Percentiles rank a stretch among this genome's conserved stretches.
Evolutionary conservation across 805 yeast genomes (phyloP).

Genomic region (Candida corydali): DNA sequence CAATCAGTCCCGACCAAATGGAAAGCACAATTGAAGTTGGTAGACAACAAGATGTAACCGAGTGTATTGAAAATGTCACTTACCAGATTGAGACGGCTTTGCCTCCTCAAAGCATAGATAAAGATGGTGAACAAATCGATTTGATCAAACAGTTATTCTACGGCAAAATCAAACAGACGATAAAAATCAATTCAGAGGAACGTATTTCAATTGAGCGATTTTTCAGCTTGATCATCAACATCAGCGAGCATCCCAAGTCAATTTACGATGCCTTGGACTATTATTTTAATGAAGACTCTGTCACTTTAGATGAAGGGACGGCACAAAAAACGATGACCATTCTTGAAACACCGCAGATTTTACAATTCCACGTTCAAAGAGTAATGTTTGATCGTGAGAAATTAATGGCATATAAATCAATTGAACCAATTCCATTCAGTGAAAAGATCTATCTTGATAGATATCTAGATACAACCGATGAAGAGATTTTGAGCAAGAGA

Average conservation of each 20-base stretch:
- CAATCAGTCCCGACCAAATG: slow-evolving; percentile 57
- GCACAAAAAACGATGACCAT: slow-evolving; percentile 74
- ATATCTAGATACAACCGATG: slow-evolving; percentile 68
- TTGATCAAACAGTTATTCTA: slow-evolving; percentile 74
- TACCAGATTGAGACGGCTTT: slow-evolving; percentile 88
- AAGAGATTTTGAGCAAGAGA: slow-evolving; percentile 47
- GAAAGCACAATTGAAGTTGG: slow-evolving; percentile 77
- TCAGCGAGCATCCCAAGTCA: slow-evolving; percentile 83
- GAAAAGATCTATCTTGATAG: slow-evolving; percentile 82
- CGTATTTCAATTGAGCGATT: slow-evolving; percentile 61
- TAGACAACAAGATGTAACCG: slow-evolving; percentile 96
- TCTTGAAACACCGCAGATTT: slow-evolving; percentile 66
- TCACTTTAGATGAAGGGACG: slow-evolving; percentile 65
- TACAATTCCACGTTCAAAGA: slow-evolving; percentile 91
- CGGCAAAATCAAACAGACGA: slow-evolving; percentile 79
- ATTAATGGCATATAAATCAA: slow-evolving; percentile 74
- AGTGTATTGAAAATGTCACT: slow-evolving; percentile 90
- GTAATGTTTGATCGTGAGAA: slow-evolving; percentile 80
- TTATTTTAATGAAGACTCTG: slow-evolving; percentile 70
- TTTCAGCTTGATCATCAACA: slow-evolving; percentile 75
- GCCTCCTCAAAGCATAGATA: slow-evolving; percentile 59
- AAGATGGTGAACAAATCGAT: slow-evolving; percentile 77
- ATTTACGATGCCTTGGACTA: slow-evolving; percentile 88
- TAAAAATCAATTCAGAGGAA: slow-evolving; percentile 34
- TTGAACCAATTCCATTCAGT: slow-evolving; percentile 76